phyloP scores from a whole-genome alignment of 192 early-diverging fungal genomes.

The Mycoemilia scoparia region DNA sequence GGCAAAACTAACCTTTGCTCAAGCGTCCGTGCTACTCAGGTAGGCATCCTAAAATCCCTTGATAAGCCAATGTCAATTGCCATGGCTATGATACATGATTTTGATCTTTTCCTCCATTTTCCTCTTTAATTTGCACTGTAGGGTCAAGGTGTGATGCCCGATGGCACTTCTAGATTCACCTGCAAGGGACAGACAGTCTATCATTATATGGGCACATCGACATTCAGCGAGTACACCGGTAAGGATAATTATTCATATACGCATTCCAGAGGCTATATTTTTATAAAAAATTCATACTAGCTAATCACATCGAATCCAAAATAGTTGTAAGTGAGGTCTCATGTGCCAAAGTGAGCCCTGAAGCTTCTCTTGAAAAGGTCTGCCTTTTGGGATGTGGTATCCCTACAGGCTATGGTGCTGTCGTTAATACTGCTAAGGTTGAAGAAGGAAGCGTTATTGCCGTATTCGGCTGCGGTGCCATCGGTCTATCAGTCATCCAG shows the following conservation, averaged over 20 bases:
- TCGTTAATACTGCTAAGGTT: conserved; percentile 82
- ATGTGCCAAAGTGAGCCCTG: conserved; percentile 65
- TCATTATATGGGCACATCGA: conserved; percentile 94
- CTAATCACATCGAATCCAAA: no score
- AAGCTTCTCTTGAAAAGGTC: conserved; percentile 64
- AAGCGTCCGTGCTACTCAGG: conserved; percentile 77
- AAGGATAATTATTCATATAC: conserved; percentile 7
- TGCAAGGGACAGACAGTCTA: conserved; percentile 74
- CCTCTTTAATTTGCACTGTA: conserved; percentile 2
- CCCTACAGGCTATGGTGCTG: conserved; percentile 93
- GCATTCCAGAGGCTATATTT: background rate
- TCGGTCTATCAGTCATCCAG: conserved; percentile 79
- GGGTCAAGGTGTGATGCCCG: conserved; percentile 90
- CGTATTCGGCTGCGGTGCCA: conserved; percentile 89
- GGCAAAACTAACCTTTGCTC: conserved; percentile 96
- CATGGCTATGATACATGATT: background rate
- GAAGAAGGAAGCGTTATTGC: conserved; percentile 56
- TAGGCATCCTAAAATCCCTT: no score
- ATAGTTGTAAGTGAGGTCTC: conserved; percentile 81
- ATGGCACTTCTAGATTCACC: conserved; percentile 75
- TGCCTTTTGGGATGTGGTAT: conserved; percentile 92
- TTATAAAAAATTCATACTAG: background rate
- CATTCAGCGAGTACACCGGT: conserved; percentile 92
- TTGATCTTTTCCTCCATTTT: background rate
- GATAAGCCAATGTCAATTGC: no score